A percentile compares a stretch with the other conserved stretches of the same genome.
Conservation (phyloP, 2,329 filamentous ascomycete species). For the Tolypocladium capitatum region DNA sequence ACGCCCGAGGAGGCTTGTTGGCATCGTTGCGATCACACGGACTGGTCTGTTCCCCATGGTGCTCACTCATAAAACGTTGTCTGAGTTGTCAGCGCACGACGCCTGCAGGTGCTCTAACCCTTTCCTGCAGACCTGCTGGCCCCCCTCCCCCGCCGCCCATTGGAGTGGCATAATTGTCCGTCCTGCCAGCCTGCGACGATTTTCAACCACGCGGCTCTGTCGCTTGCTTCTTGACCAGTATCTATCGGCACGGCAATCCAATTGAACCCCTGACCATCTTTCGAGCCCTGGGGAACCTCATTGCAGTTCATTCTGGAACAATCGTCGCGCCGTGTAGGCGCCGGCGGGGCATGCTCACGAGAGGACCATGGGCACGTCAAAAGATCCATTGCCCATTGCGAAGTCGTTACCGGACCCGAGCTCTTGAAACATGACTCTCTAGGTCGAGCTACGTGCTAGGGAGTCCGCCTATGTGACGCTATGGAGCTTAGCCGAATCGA, state of each 20-base stretch:
- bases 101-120: slow-evolving; percentile 1
- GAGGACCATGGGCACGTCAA: slow-evolving; percentile 1
- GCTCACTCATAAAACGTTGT: not conserved
- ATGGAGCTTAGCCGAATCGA: slow-evolving; percentile 18
- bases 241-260: not conserved
- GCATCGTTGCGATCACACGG: not conserved
- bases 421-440: not conserved
- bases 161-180: not conserved
- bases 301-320: no score
- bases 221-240: not conserved
- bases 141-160: not conserved
- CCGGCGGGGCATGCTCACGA: not conserved
- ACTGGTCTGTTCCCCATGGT: not conserved
- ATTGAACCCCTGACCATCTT: not conserved
- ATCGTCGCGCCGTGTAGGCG: not conserved
- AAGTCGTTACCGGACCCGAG: not conserved
- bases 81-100: not conserved
- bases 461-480: slow-evolving; percentile 6
- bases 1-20: not conserved
- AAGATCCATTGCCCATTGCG: not conserved
- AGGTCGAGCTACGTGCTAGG: slow-evolving; percentile 1
- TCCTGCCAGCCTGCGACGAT: not conserved
- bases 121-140: not conserved
- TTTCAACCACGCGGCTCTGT: not conserved
- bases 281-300: not conserved